phyloP scores from a whole-genome alignment of 108 stramenopile species.

The Chaetoceros muelleri region DNA sequence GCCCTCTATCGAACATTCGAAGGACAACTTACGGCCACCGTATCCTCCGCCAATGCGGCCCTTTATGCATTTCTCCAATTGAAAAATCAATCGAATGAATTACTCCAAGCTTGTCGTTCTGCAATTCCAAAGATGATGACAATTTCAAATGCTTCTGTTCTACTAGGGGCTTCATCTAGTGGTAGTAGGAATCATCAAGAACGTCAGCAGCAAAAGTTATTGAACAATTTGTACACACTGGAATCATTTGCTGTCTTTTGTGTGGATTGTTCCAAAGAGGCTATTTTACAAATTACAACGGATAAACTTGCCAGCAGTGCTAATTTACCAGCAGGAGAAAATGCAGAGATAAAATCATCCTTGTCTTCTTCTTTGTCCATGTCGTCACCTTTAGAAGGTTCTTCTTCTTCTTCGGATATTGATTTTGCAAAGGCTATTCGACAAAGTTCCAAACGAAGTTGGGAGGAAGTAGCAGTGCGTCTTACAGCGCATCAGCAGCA shows the following conservation, averaged over 20 bases:
- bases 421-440: conserved; percentile 31
- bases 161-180: too few species aligned
- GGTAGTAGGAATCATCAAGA: too few species aligned
- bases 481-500: not conserved
- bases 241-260: conserved; percentile 61
- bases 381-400: conserved; percentile 2
- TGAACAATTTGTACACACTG: conserved; percentile 23
- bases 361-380: conserved; percentile 4
- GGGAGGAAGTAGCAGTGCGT: not conserved
- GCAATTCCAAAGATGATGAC: too few species aligned
- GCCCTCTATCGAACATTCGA: conserved; percentile 60
- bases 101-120: conserved; percentile 9
- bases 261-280: conserved; percentile 48
- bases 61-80: conserved; percentile 39
- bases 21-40: conserved; percentile 62
- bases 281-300: conserved; percentile 54
- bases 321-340: conserved; percentile 38
- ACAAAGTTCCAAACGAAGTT: conserved; percentile 8
- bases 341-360: conserved; percentile 1
- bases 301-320: conserved; percentile 64
- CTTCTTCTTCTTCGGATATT: conserved; percentile 4
- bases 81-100: conserved; percentile 27
- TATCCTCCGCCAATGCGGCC: conserved; percentile 37
- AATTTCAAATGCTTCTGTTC: too few species aligned
- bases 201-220: conserved; percentile 6